Evolutionary conservation across 768 basidiomycete genomes (phyloP).

Genomic region (Tylopilus felleus): DNA sequence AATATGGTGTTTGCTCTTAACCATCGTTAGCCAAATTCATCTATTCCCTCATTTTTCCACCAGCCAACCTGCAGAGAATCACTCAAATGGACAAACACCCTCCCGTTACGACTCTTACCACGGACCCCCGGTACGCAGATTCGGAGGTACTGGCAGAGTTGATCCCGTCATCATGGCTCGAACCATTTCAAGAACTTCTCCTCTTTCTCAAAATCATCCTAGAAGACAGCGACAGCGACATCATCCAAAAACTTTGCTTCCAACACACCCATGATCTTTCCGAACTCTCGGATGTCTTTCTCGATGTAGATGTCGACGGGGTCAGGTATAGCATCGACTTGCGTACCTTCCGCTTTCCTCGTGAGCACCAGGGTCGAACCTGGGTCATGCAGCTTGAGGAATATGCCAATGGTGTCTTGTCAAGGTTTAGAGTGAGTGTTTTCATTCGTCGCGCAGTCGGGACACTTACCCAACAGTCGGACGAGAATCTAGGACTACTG

Average conservation of each 20-base stretch:
- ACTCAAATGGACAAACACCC: background rate
- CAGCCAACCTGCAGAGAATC: background rate
- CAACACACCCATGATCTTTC: background rate
- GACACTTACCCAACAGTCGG: background rate
- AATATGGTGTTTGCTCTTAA: too few relatives aligned
- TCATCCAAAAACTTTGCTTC: background rate
- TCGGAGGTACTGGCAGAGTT: background rate
- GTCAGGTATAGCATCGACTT: background rate
- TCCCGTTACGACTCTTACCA: background rate
- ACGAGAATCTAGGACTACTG: background rate
- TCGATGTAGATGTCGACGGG: background rate
- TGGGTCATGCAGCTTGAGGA: background rate
- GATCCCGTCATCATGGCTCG: background rate
- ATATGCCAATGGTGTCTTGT: background rate
- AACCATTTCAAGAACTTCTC: background rate
- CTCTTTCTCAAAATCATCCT: background rate
- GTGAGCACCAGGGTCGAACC: background rate
- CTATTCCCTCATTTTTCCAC: background rate
- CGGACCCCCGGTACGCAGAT: too few relatives aligned
- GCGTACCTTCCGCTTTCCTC: background rate
- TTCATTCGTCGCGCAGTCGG: background rate
- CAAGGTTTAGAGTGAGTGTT: conserved; percentile 1
- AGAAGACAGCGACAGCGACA: background rate
- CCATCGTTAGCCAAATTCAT: too few relatives aligned
- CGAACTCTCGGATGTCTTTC: background rate